These are phyloP conservation scores for Fusarium armeniacum DNA, from an alignment of 2,329 filamentous ascomycete species.

Conservation along the genomic window DNA sequence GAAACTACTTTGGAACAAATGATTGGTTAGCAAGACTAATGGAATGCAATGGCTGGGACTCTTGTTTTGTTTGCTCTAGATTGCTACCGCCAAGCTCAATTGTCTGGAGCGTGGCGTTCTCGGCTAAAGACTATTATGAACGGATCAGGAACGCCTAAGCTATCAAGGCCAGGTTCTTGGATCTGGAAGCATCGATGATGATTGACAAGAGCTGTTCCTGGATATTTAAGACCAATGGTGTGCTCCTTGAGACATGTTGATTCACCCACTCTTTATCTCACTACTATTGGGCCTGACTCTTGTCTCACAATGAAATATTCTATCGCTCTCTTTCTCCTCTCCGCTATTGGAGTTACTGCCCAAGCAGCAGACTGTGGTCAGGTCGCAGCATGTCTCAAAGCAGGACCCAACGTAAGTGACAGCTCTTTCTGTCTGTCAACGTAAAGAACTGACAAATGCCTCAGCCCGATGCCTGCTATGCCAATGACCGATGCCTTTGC, in stretches of 20 bases:
- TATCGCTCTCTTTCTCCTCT: conserved; percentile 9
- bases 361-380: conserved; percentile 19
- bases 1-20: neutral
- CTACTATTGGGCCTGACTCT: neutral
- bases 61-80: neutral
- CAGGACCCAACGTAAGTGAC: conserved; percentile 13
- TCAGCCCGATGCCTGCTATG: conserved; percentile 11
- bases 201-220: neutral
- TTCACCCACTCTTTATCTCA: no score
- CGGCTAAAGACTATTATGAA: conserved; percentile 8
- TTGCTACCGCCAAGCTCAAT: neutral
- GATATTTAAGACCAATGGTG: neutral
- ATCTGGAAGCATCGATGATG: neutral
- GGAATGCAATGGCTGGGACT: conserved; percentile 8
- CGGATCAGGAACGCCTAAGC: conserved; percentile 1
- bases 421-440: rapidly evolving
- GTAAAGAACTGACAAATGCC: neutral
- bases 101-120: neutral
- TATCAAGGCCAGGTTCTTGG: neutral
- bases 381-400: conserved; percentile 19
- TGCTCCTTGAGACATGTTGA: neutral
- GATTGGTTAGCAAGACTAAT: neutral
- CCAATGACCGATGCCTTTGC: conserved; percentile 24
- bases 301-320: conserved; percentile 12
- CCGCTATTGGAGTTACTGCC: conserved; percentile 1